Conservation (phyloP, 164 flowering plant genomes). For the Litsea cubeba region DNA sequence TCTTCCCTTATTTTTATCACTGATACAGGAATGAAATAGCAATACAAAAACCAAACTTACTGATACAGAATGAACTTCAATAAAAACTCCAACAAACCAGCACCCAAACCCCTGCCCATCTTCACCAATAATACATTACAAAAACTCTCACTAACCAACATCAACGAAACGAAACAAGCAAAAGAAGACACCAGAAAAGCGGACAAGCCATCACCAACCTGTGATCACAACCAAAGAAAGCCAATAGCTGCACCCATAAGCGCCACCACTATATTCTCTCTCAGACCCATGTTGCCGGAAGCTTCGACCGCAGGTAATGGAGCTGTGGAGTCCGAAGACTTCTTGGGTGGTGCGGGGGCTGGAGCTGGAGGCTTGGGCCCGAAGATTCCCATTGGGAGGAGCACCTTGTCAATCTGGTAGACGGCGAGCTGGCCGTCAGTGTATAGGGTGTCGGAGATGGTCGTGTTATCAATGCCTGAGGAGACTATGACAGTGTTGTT, state of each 20-base stretch:
- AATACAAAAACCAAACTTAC: background rate
- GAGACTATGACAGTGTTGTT: constrained; percentile 61
- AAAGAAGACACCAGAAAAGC: background rate
- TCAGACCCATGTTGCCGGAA: background rate
- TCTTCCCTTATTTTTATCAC: background rate
- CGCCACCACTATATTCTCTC: background rate
- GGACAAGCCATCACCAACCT: background rate
- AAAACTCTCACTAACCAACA: background rate
- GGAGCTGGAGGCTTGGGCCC: constrained; percentile 45
- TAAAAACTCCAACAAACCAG: too few species aligned
- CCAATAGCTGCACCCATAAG: background rate
- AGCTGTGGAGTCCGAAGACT: constrained; percentile 16
- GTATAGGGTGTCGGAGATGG: constrained; percentile 47
- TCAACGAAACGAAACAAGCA: background rate
- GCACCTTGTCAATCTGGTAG: constrained; percentile 73
- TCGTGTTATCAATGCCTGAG: constrained; percentile 54
- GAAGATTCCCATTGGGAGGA: constrained; percentile 60
- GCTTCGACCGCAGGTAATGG: background rate
- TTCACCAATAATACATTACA: background rate
- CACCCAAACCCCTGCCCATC: background rate
- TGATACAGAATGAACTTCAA: background rate
- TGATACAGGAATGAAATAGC: background rate
- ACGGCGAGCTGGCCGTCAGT: constrained; percentile 62
- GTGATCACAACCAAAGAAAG: background rate
- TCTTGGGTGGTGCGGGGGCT: constrained; percentile 48